Base-by-base conservation (phyloP, 1,139 yeast genomes). In the Geotrichum histeridarum region DNA sequence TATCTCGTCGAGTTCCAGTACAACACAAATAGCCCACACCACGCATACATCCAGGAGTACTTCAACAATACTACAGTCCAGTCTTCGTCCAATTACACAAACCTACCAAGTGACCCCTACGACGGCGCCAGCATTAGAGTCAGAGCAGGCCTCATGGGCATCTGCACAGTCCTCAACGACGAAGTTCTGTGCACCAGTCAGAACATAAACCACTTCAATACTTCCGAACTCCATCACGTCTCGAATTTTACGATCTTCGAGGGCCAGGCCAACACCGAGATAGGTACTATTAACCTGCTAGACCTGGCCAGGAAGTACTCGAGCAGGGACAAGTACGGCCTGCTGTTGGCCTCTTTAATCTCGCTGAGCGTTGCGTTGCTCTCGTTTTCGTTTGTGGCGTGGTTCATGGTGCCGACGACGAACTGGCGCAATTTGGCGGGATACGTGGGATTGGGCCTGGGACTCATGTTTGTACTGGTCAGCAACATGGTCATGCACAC, bases 1-100 rank as follows among this genome's bases (percentile, higher is more conserved):
- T 80, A 73, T 60, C 67, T 82, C 31, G 70, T 81, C 6, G 71
- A 74, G 51, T 75, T 75, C 59, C 61, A 67, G 48, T 81, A 77
- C 68, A 79, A 81, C 60, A 57, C 70, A 39, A 64, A 75, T 3
- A 74, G 80, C 0, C 61, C 73, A 4, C 67, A 77, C 54, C 72
- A 66, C 51, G 65, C 73, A 2, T 63, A 71, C 51, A 68, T 77
- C n/a, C 63, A 71, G 52, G 47, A 57, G 1, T 53, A 60, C 8
- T 61, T 68, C 37, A 69, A 70, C 50, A 48, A 61, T 33, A 62
- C 70, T 8, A 58, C 63, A 2, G 5, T 22, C 4, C 27, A 5
- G 27, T 61, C 73, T 7, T 22, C 36, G 15, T 11, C 38, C 15
- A 47, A 15, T n/a, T 41, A 42, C 4, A 27, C 37, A n/a, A 14